Evolutionary conservation across 257 asterid genomes (phyloP), one percentile per base, ranked within the genome.

Genomic region (Thymus mandschuricus): DNA sequence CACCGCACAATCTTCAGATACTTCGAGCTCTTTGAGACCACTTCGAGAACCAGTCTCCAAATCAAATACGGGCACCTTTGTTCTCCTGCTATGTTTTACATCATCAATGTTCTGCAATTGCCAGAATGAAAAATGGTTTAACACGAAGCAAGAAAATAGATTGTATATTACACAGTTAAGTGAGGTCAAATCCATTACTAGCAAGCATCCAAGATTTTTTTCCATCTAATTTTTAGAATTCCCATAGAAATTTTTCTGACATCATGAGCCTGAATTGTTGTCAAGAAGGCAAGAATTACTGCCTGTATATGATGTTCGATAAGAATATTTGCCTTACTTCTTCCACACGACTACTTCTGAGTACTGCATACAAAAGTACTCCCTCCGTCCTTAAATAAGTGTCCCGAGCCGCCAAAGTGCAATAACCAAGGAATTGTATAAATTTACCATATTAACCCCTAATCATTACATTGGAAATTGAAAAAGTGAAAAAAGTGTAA

Each of bases 1-100:
- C 93, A 95, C 99, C 27, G 96, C 99, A 81, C 99, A 95, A 78
- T 95, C 99, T 83, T 95, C 99, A 79, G 98, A 86, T 75, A 95
- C 91, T 89, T 92, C 89, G 64, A 91, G 86, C 69, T 91, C 98
- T 83, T 85, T 89, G 81, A 91, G 89, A 79, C 96, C 97, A 86
- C 93, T 88, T 63, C 99, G 92, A 60, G 87, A 84, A 63, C 95
- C 96, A 70, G 82, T 88, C 84, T 92, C 99, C 60, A 92, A 88
- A 83, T 95, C 96, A 78, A 91, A 92, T 65, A 92, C 70, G 21
- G 99, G 99, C 74, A 89, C 85, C 80, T 92, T 92, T 51, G 99
- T 89, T 83, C 91, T 82, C 65, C 87, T 82, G 67, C 84, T 74
- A 79, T 83, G 87, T 77, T 85, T 95, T 75, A 95, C 80, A 75